These are phyloP conservation scores for Phyllostachys edulis DNA, from an alignment of 176 grass and related monocot genomes.

Conservation along the genomic window DNA sequence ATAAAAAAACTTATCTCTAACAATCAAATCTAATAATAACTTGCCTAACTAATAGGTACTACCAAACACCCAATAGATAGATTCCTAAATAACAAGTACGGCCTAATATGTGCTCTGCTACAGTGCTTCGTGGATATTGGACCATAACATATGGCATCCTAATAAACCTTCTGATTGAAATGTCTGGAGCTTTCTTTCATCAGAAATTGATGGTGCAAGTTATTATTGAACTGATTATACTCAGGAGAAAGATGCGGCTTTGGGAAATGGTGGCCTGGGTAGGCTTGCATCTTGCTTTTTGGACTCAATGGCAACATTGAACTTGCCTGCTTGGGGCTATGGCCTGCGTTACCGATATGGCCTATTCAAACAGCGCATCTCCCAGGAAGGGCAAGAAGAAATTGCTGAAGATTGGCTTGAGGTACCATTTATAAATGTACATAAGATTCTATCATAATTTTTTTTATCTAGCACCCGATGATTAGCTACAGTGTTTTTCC, in stretches of 20 bases:
- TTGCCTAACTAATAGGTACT: no score
- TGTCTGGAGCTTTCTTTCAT: not conserved
- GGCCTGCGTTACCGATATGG: conserved; percentile 93
- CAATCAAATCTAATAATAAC: no score
- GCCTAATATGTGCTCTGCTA: no score
- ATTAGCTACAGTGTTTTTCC: conserved; percentile 26
- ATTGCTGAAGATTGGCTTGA: conserved; percentile 96
- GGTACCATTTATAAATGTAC: conserved; percentile 42
- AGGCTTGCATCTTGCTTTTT: conserved; percentile 98
- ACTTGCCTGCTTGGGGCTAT: conserved; percentile 98
- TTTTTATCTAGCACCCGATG: not conserved
- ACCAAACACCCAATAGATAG: no score
- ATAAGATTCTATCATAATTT: conserved; percentile 8
- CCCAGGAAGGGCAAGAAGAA: conserved; percentile 89
- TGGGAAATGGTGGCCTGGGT: conserved; percentile 97
- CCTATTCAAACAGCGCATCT: conserved; percentile 79
- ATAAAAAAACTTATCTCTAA: no score
- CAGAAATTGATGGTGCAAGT: not conserved
- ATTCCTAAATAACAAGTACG: no score
- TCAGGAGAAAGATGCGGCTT: conserved; percentile 87
- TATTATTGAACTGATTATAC: conserved; percentile 6
- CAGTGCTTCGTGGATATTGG: no score
- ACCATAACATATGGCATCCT: no score
- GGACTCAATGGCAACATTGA: conserved; percentile 97
- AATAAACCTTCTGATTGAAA: conserved; percentile 17